phyloP scores from a whole-genome alignment of 768 basidiomycete species.

The Mrakia frigida region DNA sequence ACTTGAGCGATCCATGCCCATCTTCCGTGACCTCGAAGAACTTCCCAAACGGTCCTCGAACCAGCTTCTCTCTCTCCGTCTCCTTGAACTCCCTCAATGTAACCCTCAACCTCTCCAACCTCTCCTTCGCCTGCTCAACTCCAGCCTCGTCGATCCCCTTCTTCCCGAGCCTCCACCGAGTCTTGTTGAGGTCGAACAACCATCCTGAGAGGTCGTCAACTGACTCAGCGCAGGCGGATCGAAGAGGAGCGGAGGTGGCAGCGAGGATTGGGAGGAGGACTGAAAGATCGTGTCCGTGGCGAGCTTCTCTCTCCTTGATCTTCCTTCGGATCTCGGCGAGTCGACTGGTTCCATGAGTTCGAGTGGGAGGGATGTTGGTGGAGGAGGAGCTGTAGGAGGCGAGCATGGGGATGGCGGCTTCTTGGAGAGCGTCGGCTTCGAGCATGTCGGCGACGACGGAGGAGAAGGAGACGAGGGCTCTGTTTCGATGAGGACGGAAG shows the following conservation, averaged over 20 bases:
- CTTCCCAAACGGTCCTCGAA: slow-evolving; percentile 48
- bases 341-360: slow-evolving; percentile 11
- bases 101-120: slow-evolving; percentile 33
- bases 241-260: slow-evolving; percentile 37
- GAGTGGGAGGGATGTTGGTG: not conserved
- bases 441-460: not conserved
- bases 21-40: slow-evolving; percentile 12
- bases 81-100: slow-evolving; percentile 36
- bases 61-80: slow-evolving; percentile 44
- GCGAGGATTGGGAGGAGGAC: slow-evolving; percentile 42
- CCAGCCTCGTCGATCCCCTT: not conserved
- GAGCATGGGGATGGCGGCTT: not conserved
- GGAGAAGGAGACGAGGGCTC: slow-evolving; percentile 20
- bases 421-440: not conserved
- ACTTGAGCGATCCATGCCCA: slow-evolving; percentile 35
- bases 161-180: slow-evolving; percentile 37
- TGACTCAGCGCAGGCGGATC: slow-evolving; percentile 34
- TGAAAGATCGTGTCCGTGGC: slow-evolving; percentile 37
- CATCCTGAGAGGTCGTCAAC: slow-evolving; percentile 40
- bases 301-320: slow-evolving; percentile 32
- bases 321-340: slow-evolving; percentile 26
- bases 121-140: slow-evolving; percentile 34
- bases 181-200: slow-evolving; percentile 41
- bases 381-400: not conserved
- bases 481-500: not conserved